These are phyloP conservation scores for Exophiala calicioides DNA, from an alignment of 2,329 filamentous ascomycete genomes.

Conservation along the genomic window DNA sequence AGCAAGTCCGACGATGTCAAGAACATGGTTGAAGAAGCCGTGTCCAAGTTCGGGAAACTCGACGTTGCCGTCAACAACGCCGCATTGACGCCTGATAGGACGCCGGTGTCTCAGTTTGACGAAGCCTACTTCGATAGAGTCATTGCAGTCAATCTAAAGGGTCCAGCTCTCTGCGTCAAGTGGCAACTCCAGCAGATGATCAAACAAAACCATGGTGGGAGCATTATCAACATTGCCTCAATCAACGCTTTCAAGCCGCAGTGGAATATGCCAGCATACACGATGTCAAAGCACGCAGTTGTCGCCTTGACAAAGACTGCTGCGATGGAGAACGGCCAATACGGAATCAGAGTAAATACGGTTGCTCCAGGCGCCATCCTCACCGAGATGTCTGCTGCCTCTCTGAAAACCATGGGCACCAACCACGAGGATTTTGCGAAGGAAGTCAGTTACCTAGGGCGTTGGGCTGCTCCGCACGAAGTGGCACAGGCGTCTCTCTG, in stretches of 20 bases:
- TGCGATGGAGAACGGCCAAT: background rate
- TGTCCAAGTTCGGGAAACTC: conserved; percentile 12
- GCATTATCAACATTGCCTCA: conserved; percentile 47
- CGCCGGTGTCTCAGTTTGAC: conserved; percentile 44
- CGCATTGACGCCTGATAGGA: conserved; percentile 20
- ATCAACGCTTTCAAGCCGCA: conserved; percentile 37
- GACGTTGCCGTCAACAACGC: conserved; percentile 24
- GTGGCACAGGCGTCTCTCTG: conserved; percentile 39
- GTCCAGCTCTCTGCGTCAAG: conserved; percentile 42
- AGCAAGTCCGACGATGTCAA: conserved; percentile 8
- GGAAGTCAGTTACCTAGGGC: conserved; percentile 7
- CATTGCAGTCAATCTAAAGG: conserved; percentile 43
- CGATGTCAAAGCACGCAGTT: conserved; percentile 25
- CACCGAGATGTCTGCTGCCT: conserved; percentile 7
- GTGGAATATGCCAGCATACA: conserved; percentile 44
- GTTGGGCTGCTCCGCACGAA: conserved; percentile 32
- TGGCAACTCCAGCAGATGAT: conserved; percentile 46
- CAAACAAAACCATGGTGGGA: conserved; percentile 39
- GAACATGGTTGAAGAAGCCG: conserved; percentile 4
- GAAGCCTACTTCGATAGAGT: conserved; percentile 43
- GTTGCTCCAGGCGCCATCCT: conserved; percentile 6
- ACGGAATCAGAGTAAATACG: conserved; percentile 3
- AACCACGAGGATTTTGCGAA: conserved; percentile 28
- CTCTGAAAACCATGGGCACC: conserved; percentile 26
- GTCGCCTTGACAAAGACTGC: conserved; percentile 3